Base-by-base conservation (phyloP, 768 basidiomycete species). In the Lactarius psammicola region DNA sequence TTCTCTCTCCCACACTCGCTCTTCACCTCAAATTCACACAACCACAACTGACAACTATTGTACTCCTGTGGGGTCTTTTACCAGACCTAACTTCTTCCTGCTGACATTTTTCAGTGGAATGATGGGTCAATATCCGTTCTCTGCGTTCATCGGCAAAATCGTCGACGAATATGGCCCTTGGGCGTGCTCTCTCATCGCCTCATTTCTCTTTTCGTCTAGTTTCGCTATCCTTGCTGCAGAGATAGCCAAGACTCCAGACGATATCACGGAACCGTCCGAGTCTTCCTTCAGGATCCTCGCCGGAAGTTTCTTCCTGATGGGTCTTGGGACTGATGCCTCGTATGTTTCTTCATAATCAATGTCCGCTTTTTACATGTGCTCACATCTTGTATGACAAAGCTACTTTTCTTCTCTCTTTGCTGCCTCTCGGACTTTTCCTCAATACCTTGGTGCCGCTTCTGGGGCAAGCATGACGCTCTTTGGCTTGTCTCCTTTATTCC, bases 51-150 rank as follows among this genome's bases (percentile, higher is more conserved):
- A 92, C 89, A 18, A 88, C 89, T 3, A 87, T 94, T 61, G 86
- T 84, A 17, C 79, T 93, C 26, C 88, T 87, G 91, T 92, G 76
- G 77, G 87, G 74, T 51, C 38, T 31, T 38, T 55, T 30, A 28
- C 36, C 26, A 15, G 4, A 30, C 20, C 26, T 57, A 49, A 9
- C 42, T 28, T 33, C 4, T 30, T 17, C 11, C 28, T 44, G 13
- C 61, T 63, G 56, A 46, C 20, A 13, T 38, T 26, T 36, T 42
- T 11, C 59, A 93, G 92, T n/a, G 92, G 88, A 2, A 86, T 94
- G 82, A 82, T 86, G 67, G 88, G 89, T 5, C 90, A 93, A 77
- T 93, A 94, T 74, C 89, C 90, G 3, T 80, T 90, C 64, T 84
- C 88, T 23, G 85, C 86, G 2, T 18, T 90, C 1, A 85, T 87